phyloP scores from a whole-genome alignment of 2,329 filamentous ascomycete species.

The Ophiobolus disseminans region DNA sequence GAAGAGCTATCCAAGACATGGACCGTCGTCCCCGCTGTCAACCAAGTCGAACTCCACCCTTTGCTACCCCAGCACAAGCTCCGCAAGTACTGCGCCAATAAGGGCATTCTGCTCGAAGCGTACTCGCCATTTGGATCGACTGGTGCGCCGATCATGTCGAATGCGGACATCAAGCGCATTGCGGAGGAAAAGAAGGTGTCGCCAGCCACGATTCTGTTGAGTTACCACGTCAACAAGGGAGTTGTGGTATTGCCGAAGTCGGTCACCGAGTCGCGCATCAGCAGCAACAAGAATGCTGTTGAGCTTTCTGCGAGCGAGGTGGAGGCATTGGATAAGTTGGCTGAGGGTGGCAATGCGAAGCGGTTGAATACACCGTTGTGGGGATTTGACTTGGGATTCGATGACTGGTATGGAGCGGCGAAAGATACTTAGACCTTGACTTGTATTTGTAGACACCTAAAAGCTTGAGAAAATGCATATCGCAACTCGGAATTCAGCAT shows the following conservation, averaged over 20 bases:
- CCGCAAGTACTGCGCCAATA: constrained; percentile 8
- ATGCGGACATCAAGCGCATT: constrained; percentile 58
- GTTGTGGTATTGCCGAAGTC: constrained; percentile 27
- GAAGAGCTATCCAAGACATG: constrained; percentile 58
- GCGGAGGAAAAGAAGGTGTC: constrained; percentile 68
- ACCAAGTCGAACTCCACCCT: constrained; percentile 25
- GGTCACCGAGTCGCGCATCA: constrained; percentile 19
- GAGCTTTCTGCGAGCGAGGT: no score
- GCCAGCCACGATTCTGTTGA: constrained; percentile 76
- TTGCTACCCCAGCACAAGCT: constrained; percentile 15
- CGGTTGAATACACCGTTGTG: no score
- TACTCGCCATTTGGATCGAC: constrained; percentile 17
- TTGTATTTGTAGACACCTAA: no score
- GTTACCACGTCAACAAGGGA: constrained; percentile 58
- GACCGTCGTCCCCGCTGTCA: constrained; percentile 20
- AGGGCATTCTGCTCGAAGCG: constrained; percentile 15
- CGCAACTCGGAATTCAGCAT: no score
- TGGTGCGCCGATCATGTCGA: constrained; percentile 1
- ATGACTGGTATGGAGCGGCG: no score
- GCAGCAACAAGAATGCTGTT: no score
- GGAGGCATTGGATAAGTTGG: no score
- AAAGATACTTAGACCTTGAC: no score
- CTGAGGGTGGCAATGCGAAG: no score
- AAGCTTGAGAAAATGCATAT: no score
- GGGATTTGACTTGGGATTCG: no score